Base-by-base conservation (phyloP, 73 alveolate species). In the Durusdinium trenchii region DNA sequence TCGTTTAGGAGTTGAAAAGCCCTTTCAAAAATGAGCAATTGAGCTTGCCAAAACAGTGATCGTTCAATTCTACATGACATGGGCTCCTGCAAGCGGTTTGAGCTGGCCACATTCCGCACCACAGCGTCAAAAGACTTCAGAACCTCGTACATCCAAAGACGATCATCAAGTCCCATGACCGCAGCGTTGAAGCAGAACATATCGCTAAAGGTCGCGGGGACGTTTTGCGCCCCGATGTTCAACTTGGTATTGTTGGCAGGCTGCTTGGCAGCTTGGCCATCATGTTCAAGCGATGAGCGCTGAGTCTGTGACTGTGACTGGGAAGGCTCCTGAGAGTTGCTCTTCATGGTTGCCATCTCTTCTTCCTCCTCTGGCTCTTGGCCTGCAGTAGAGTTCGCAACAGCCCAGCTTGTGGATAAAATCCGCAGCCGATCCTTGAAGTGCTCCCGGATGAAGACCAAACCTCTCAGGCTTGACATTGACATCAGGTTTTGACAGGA, bases 111-210 rank as follows among this genome's bases (percentile, higher is more conserved):
- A 64, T 85, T 85, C 45, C 26, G 30, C 81, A 85, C 95, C 30
- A 85, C 52, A 43, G 81, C 57, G 79, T 85, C 95, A 46, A 85
- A 85, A 64, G 81, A 51, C 40, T 42, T 51, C 60, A 85, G 36
- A 40, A 85, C 95, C 46, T 85, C 95, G 28, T 81, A 81, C 99
- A 94, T 94, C 99, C 99, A 94, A 18, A 42, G 84, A 28, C 99
- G 62, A 52, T 73, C 73, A 2, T 64, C 82, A 48, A 76, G 62
- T 62, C 99, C 99, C 99, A 94, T 94, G 54, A 94, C 99, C n/a
- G 99, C 99, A 4, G 93, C 94, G 14, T 94, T 94, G 84, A 94
- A 94, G 71, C 99, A 79, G 86, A 94, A 94, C 99, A 94, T 94
- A 28, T 94, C 99, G 54, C 54, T n/a, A 69, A 94, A 94, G 94